Evolutionary conservation across 805 yeast species (phyloP), one percentile per base, ranked within the genome.

Genomic region (Saccharomycopsis babjevae): DNA sequence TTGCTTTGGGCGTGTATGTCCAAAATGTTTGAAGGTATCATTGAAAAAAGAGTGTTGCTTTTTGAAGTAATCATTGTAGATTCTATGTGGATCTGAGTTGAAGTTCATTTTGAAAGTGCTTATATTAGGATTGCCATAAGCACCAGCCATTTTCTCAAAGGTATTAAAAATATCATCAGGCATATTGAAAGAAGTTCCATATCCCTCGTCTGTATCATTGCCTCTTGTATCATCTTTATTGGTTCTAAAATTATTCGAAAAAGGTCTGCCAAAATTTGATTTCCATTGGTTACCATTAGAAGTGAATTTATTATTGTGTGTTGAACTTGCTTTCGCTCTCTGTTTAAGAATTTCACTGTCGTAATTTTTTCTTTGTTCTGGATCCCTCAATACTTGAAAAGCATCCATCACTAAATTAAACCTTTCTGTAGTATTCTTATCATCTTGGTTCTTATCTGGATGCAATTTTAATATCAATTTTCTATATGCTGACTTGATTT

Each of bases 401-500:
- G 64, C 55, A 3, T 59, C 64, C 22, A 61, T 62, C 11, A 63
- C 54, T 28, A 40, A n/a, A 39, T 61, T 61, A 54, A 63, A 63
- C 30, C n/a, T 36, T 16, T 61, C 75, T 36, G 59, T 59, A 16
- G 68, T 74, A 36, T 68, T 67, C 13, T 60, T 61, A n/a, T 71
- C 71, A 22, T 71, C 69, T 42, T 81, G 82, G 43, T 88, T 86
- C 74, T 89, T 89, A 70, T 89, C 96, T 0, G 96, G 96, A 70
- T 89, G 96, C 68, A 81, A 81, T 64, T 75, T 77, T 62, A 88
- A 77, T 3, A 96, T 96, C 66, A 83, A 79, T 67, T 82, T 83
- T 67, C 91, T 78, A 73, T 87, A 89, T 0, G 96, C 91, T 71
- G 87, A 88, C 70, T 88, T 88, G 68, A 89, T 82, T 55, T 64